Evolutionary conservation across 2,329 filamentous ascomycete genomes (phyloP), one percentile per base, ranked within the genome.

Genomic region (Trichoderma sp.): DNA sequence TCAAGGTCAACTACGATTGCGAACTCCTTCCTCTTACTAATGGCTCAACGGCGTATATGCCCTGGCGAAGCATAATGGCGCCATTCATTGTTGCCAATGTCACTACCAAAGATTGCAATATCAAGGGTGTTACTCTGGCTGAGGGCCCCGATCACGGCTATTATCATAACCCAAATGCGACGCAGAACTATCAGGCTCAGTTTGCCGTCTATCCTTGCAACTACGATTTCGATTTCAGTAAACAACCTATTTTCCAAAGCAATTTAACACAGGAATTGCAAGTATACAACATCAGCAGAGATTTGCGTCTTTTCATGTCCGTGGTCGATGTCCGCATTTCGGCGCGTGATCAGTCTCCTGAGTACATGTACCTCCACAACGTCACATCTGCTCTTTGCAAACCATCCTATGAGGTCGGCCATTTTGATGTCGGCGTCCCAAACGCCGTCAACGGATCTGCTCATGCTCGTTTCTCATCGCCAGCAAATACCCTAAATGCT

Each of bases 111-210:
- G 75, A 75, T 15, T 78, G 77, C 61, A 65, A 75, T 7, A 76
- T 78, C 43, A 77, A 73, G 5, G 75, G 75, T 12, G 73, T 77
- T 15, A 76, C 74, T 24, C 67, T 78, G 15, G 77, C 73, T n/a
- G 74, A 68, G 0, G 74, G 76, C 4, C 76, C 77, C 2, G 74
- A 77, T 36, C 76, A 77, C 24, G 61, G 74, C 56, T 75, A 73
- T 36, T 77, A 77, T 63, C 74, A 76, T n/a, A 47, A 74, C 9
- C 71, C 63, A 14, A 77, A 77, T n/a, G 75, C 76, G 1, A 77
- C 77, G 2, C 77, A 78, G 51, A 78, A 78, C 14, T 78, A 76
- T 53, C 76, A 79, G 66, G 76, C 74, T 9, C 71, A 73, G 9
- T 75, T 76, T 21, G 66, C 68, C 1, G 68, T 73, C 9, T 78